Evolutionary conservation across 306 rosid species (phyloP), one percentile per base, ranked within the genome.

Genomic region (Gynostemma pentaphyllum): DNA sequence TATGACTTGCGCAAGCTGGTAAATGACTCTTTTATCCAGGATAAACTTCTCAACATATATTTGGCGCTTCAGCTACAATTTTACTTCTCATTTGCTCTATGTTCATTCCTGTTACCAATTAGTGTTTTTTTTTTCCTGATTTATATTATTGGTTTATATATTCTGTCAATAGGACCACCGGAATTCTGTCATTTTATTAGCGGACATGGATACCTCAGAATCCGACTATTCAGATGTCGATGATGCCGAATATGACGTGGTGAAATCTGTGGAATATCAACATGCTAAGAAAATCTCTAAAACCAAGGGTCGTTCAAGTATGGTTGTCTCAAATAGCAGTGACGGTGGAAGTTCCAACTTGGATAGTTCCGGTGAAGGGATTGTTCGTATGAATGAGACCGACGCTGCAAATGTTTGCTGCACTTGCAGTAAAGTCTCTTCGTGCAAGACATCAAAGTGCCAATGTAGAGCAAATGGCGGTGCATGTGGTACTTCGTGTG

Each of bases 181-280:
- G 28, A 74, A 36, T 37, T 87, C 96, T 41, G 40, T 81, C 51
- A n/a, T 76, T 29, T 47, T 74, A 50, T 52, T 59, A 27, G 97
- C 88, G 73, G 97, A 87, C 75, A 90, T 90, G 95, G 90, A 87
- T 68, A 81, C 67, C 39, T 82, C 90, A 23, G 96, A 83, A 22
- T 78, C 96, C 4, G 89, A 89, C 37, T 70, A 71, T 27, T 76
- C 79, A 37, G 83, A 71, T 28, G 13, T 42, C 5, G 84, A 81
- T 1, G 69, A 65, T 32, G 63, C 51, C 3, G 56, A 76, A 37
- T 71, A 23, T 3, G 88, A 85, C 5, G 81, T 82, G 88, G 70
- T 62, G 55, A 68, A 68, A 18, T 73, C 83, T 8, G 72, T 67
- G 28, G 74, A 73, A 22, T 68, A 54, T 2, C 70, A 24, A 11